phyloP scores from a whole-genome alignment of 371 early-diverging fungal species.

The Choanephora cucurbitarum region DNA sequence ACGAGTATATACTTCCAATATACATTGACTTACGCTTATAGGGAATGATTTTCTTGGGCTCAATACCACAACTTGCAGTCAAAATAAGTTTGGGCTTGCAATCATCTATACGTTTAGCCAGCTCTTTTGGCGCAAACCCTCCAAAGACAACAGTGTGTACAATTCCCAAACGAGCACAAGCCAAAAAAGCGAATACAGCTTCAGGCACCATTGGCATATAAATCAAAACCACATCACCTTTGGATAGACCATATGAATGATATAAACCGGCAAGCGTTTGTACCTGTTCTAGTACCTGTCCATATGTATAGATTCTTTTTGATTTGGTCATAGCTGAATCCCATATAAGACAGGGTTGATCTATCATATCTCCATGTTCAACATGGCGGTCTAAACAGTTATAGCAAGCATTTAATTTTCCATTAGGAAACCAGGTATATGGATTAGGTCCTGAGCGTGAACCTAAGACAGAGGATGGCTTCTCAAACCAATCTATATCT shows the following conservation, averaged over 20 bases:
- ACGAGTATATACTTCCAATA: too few relatives aligned
- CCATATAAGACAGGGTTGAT: conserved; percentile 76
- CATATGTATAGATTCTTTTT: conserved; percentile 67
- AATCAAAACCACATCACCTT: conserved; percentile 84
- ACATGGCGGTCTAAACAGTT: conserved; percentile 94
- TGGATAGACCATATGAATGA: conserved; percentile 66
- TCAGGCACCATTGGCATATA: conserved; percentile 93
- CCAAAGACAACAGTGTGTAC: conserved; percentile 80
- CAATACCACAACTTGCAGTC: conserved; percentile 81
- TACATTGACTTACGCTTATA: conserved; percentile 56
- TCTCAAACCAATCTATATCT: conserved; percentile 42
- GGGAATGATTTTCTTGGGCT: conserved; percentile 62
- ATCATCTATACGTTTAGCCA: conserved; percentile 83
- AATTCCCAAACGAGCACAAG: conserved; percentile 90
- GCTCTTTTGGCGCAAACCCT: conserved; percentile 80
- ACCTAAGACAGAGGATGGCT: conserved; percentile 33
- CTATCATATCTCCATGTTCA: not conserved
- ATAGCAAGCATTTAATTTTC: conserved; percentile 86
- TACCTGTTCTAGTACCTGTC: conserved; percentile 70
- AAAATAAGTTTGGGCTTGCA: conserved; percentile 74
- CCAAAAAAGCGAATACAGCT: conserved; percentile 86
- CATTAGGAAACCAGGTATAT: conserved; percentile 70
- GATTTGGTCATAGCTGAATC: conserved; percentile 71
- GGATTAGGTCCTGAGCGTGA: conserved; percentile 29
- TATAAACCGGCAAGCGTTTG: conserved; percentile 77